Conservation (phyloP, 2,329 filamentous ascomycete species). For the Endoconidiophora polonica region DNA sequence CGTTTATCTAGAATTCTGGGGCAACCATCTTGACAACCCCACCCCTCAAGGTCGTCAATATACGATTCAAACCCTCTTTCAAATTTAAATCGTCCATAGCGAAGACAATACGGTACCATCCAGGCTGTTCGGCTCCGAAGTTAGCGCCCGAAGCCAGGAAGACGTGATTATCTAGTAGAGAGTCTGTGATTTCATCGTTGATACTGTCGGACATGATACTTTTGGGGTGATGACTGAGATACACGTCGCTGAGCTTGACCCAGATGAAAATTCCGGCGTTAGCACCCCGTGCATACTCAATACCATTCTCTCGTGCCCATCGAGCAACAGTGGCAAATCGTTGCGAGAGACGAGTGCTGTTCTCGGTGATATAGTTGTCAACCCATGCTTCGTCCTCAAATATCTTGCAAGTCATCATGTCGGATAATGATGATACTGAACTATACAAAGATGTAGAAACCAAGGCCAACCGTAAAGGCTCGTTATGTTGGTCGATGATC, state of each 20-base stretch:
- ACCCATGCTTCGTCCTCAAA: conserved; percentile 28
- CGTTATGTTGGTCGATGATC: conserved; percentile 31
- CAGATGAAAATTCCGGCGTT: conserved; percentile 41
- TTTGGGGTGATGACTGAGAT: conserved; percentile 14
- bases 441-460: conserved; percentile 24
- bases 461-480: conserved; percentile 23
- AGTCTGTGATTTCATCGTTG: conserved; percentile 17
- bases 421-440: conserved; percentile 28
- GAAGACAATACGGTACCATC: conserved; percentile 26
- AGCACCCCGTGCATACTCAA: conserved; percentile 28
- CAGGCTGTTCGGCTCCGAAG: conserved; percentile 23
- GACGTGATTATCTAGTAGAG: conserved; percentile 19
- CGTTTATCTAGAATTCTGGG: background rate
- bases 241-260: conserved; percentile 27
- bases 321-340: conserved; percentile 23
- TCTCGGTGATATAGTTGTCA: conserved; percentile 27
- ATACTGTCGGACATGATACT: conserved; percentile 14
- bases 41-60: conserved; percentile 4
- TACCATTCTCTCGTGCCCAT: conserved; percentile 23
- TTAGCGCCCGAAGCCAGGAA: conserved; percentile 23
- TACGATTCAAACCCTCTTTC: conserved; percentile 15
- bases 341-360: conserved; percentile 23
- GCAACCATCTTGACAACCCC: background rate
- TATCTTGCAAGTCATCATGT: conserved; percentile 25
- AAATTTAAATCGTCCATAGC: conserved; percentile 20